Evolutionary conservation across 2,329 filamentous ascomycete genomes (phyloP).

Genomic region (Neocucurbitaria cava): DNA sequence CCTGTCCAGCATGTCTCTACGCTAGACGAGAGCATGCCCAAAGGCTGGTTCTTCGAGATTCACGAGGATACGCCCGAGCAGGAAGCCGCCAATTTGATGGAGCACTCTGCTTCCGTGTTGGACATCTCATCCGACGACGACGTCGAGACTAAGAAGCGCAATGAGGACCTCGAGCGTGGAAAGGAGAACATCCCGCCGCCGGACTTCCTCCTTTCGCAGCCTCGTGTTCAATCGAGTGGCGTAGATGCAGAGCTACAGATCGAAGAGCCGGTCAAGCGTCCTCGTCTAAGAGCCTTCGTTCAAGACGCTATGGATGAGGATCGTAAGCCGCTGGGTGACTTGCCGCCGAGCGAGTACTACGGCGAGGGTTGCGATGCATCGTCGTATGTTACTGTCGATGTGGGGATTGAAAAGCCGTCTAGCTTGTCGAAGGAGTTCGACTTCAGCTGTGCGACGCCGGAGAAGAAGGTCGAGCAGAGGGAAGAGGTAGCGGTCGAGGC

Average conservation of each 20-base stretch:
- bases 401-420: slow-evolving; percentile 43
- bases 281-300: slow-evolving; percentile 33
- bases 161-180: slow-evolving; percentile 66
- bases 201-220: slow-evolving; percentile 42
- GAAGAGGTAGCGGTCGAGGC: not conserved
- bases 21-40: slow-evolving; percentile 63
- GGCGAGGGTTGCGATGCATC: slow-evolving; percentile 45
- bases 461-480: slow-evolving; percentile 15
- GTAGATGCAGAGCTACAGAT: slow-evolving; percentile 20
- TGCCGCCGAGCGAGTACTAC: slow-evolving; percentile 48
- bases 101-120: slow-evolving; percentile 84
- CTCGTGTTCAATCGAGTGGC: slow-evolving; percentile 16
- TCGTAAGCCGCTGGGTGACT: slow-evolving; percentile 45
- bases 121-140: slow-evolving; percentile 93
- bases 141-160: slow-evolving; percentile 62
- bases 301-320: slow-evolving; percentile 52
- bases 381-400: slow-evolving; percentile 47
- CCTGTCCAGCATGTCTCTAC: slow-evolving; percentile 35
- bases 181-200: slow-evolving; percentile 93
- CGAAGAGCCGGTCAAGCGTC: slow-evolving; percentile 35
- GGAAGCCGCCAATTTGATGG: slow-evolving; percentile 89
- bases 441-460: slow-evolving; percentile 20
- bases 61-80: slow-evolving; percentile 91
- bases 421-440: slow-evolving; percentile 45
- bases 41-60: slow-evolving; percentile 88